A percentile compares a stretch with the other conserved stretches of the same genome.
phyloP scores from a whole-genome alignment of 495 filamentous ascomycete genomes.

The Annulohypoxylon moriforme region DNA sequence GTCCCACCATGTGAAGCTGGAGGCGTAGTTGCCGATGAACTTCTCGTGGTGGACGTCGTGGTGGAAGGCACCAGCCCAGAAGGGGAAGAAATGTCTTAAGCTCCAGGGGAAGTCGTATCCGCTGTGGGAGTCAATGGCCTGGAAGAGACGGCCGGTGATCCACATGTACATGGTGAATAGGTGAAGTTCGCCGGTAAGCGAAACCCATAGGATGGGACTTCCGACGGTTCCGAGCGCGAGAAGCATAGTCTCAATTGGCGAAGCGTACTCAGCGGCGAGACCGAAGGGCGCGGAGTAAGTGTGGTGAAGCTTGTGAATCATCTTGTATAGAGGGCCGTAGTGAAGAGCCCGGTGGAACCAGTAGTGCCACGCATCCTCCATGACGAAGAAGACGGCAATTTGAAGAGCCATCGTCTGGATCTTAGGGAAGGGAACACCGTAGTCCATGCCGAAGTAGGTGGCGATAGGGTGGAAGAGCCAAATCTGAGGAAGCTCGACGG shows the following conservation, averaged over 20 bases:
- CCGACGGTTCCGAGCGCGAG: slow-evolving; percentile 93
- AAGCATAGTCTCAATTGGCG: slow-evolving; percentile 96
- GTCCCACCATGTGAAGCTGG: slow-evolving; percentile 99
- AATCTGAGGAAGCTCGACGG: slow-evolving; percentile 96
- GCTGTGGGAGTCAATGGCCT: slow-evolving; percentile 96
- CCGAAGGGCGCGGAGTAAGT: slow-evolving; percentile 98
- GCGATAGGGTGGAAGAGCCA: slow-evolving; percentile 99
- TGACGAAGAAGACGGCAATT: slow-evolving; percentile 91
- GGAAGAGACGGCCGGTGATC: slow-evolving; percentile 93
- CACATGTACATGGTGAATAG: slow-evolving; percentile 98
- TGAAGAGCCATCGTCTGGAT: slow-evolving; percentile 88
- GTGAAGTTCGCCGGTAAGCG: slow-evolving; percentile 85
- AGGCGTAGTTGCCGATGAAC: slow-evolving; percentile 97
- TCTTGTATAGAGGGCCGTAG: slow-evolving; percentile 93
- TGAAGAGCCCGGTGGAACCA: slow-evolving; percentile 95
- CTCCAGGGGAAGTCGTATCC: slow-evolving; percentile 99
- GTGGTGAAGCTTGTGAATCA: slow-evolving; percentile 98
- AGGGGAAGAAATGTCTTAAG: slow-evolving; percentile 92
- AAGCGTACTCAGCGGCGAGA: slow-evolving; percentile 96
- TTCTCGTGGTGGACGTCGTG: slow-evolving; percentile 97
- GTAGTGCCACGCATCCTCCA: slow-evolving; percentile 99
- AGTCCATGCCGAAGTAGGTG: slow-evolving; percentile 88
- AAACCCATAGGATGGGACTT: slow-evolving; percentile 85
- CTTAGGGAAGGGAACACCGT: slow-evolving; percentile 88
- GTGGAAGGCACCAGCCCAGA: slow-evolving; percentile 98